Conservation (phyloP, 208 protist genomes). For the Kentomonas sorsogonicus region DNA sequence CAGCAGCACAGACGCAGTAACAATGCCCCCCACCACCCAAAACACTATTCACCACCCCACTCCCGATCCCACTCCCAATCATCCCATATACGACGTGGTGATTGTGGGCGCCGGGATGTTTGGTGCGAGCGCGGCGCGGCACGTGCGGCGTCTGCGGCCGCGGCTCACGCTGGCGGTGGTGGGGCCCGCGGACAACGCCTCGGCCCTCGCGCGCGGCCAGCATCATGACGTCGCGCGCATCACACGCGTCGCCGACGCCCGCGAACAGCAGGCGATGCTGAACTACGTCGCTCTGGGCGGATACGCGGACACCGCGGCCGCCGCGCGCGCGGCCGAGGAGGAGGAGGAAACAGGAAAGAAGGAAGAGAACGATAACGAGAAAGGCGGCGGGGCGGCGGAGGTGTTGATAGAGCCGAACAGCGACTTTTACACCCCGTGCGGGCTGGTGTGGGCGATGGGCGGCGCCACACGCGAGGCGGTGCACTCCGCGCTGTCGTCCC, state of each 20-base stretch:
- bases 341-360: too few relatives aligned
- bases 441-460: conserved; percentile 14
- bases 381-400: too few relatives aligned
- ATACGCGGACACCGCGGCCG: conserved; percentile 17
- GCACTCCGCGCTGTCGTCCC: conserved; percentile 1
- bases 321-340: too few relatives aligned
- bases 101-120: conserved; percentile 24
- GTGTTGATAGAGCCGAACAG: too few relatives aligned
- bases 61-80: too few relatives aligned
- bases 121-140: conserved; percentile 17
- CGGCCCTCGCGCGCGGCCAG: conserved; percentile 17
- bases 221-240: conserved; percentile 28
- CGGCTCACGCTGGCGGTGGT: conserved; percentile 14
- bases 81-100: conserved; percentile 23
- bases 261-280: conserved; percentile 10
- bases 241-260: conserved; percentile 17
- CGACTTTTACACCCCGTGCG: conserved; percentile 17
- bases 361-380: too few relatives aligned
- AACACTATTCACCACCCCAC: too few relatives aligned
- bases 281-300: conserved; percentile 14
- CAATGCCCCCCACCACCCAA: too few relatives aligned
- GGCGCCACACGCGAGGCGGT: conserved; percentile 5
- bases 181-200: conserved; percentile 14
- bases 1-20: too few relatives aligned
- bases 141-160: conserved; percentile 15